Conservation (phyloP, 495 filamentous ascomycete species). For the Amniculicola lignicola region DNA sequence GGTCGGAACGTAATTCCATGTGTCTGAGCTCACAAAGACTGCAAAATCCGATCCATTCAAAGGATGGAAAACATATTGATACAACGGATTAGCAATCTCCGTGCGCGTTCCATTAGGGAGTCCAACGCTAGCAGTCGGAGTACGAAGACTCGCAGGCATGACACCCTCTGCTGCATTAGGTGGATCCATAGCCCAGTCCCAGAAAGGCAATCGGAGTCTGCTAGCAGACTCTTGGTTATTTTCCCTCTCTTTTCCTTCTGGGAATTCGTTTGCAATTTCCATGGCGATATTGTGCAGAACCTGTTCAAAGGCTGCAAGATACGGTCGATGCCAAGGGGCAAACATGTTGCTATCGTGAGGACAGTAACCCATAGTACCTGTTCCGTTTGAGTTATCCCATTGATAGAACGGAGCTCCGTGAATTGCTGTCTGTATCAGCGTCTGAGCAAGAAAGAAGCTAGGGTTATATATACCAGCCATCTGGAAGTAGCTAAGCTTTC, state of each 20-base stretch:
- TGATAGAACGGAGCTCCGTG: slow-evolving; percentile 18
- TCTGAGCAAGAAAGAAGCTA: neutral
- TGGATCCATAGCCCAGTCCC: slow-evolving; percentile 28
- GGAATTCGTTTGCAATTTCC: slow-evolving; percentile 18
- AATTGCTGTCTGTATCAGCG: slow-evolving; percentile 8
- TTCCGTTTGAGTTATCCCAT: slow-evolving; percentile 18
- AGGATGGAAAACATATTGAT: slow-evolving; percentile 19
- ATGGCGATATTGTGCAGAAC: slow-evolving; percentile 12
- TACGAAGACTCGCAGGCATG: slow-evolving; percentile 20
- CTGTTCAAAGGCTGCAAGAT: slow-evolving; percentile 23
- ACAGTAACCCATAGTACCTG: slow-evolving; percentile 11
- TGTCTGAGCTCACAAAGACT: slow-evolving; percentile 6
- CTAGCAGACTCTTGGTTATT: neutral
- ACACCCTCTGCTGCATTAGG: neutral
- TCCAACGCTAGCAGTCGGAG: slow-evolving; percentile 1
- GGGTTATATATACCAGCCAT: slow-evolving; percentile 31
- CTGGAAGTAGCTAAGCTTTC: slow-evolving; percentile 36
- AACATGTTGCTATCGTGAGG: slow-evolving; percentile 25
- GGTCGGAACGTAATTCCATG: neutral
- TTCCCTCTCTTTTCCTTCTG: slow-evolving; percentile 3
- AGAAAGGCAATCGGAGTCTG: slow-evolving; percentile 26
- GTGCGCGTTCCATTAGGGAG: slow-evolving; percentile 11
- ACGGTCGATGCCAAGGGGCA: slow-evolving; percentile 21
- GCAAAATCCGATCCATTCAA: slow-evolving; percentile 9
- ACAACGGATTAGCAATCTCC: slow-evolving; percentile 26